Base-by-base conservation (phyloP, 805 yeast species). In the Metschnikowia amazonensis region DNA sequence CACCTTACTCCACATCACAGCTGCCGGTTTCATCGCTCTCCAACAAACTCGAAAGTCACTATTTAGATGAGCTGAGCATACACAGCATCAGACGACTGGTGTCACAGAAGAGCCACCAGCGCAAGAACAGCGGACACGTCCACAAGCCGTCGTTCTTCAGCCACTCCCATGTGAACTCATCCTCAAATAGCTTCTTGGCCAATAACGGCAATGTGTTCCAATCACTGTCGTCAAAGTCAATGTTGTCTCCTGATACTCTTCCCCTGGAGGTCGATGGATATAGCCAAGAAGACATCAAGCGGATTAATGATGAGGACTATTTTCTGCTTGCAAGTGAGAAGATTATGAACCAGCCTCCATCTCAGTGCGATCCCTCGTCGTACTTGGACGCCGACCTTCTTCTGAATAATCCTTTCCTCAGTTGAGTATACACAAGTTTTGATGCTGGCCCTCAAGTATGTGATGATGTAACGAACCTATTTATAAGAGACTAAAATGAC, bases 1-100 rank as follows among this genome's bases (percentile, higher is more conserved):
- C 27, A 20, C 33, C 37, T 28, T 38, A 21, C 31, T 37, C 34
- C 50, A 46, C 36, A 39, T 49, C 46, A 50, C 62, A 33, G 50
- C 56, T 41, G 56, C 51, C 48, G 16, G 40, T 52, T 7, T 38
- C 50, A 17, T 65, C 70, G 2, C 47, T 67, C 16, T 57, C 68
- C 1, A 53, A 58, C 34, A 60, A 56, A 32, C 52, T 64, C 41
- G 71, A 67, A 39, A 52, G 45, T 23, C 69, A 63, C 27, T 58
- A 50, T 3, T 47, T 65, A 28, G 55, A 47, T 11, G 48, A 47
- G 28, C 23, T 16, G 30, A 35, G 45, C n/a, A 18, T 30, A 21
- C 14, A 35, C 27, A 29, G 27, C 27, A n/a, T 36, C 21, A 39
- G 46, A 10, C 45, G 44, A 2, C 52, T 44, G 50, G 43, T 32